Evolutionary conservation across 495 filamentous ascomycete species (phyloP), one percentile per base, ranked within the genome.

Genomic region (Hypoxylon intermedium): DNA sequence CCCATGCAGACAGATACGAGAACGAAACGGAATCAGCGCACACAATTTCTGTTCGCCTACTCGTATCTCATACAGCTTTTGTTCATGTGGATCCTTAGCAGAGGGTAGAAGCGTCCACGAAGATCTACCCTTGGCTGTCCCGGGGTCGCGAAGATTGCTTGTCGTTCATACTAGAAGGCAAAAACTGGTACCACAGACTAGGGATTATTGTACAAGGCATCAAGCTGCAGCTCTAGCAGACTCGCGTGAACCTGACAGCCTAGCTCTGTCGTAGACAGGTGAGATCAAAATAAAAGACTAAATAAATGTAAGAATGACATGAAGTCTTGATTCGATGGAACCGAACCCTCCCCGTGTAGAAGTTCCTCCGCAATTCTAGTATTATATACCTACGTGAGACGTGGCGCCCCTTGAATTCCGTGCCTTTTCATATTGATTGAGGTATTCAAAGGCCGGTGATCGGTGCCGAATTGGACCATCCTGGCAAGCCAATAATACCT

Each of bases 31-130:
- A 96, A 89, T 74, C 85, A 91, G 71, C 82, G 94, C 52, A 97
- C 92, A 2, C 92, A 97, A 78, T 98, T 98, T 66, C 77, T 98
- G 56, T 97, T 98, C 75, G 76, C 93, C 56, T 98, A 98, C 77
- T 89, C 91, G 33, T 98, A 98, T 74, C 78, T 93, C 12, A 87
- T 97, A 47, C 94, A 98, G 74, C 85, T 98, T 42, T 68, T 93
- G 51, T 96, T 97, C 72, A 97, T 97, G 90, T 93, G 94, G 88
- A 84, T 93, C 59, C 79, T 98, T 54, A 95, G 73, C 65, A 70
- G 75, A 54, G 67, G 69, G 2, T 76, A 68, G 49, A 59, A 13
- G 20, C 5, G 26, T 34, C 26, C 6, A 4, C 15, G 21, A 23
- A 5, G 37, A 20, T 38, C 3, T 44, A 37, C 44, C 7, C 2